Evolutionary conservation across 2,329 filamentous ascomycete species (phyloP).

Genomic region (Dryadomyces quercus-mongolicae): DNA sequence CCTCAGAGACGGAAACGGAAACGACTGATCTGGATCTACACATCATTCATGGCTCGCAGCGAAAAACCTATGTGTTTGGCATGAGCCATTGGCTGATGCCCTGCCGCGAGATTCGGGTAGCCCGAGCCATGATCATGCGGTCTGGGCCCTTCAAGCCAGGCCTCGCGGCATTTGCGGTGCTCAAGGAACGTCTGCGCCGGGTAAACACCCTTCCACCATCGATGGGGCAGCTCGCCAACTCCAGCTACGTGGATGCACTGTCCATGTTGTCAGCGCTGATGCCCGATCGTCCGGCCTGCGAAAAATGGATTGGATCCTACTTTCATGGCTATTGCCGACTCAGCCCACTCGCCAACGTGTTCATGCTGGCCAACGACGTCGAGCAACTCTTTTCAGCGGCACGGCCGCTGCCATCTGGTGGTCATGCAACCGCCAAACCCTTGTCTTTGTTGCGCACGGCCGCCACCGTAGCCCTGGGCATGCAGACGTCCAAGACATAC

Average conservation of each 20-base stretch:
- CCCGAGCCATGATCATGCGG: conserved; percentile 2
- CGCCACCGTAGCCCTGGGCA: conserved; percentile 2
- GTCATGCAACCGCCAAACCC: background rate
- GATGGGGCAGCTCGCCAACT: background rate
- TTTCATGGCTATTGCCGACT: conserved; percentile 4
- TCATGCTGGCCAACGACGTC: background rate
- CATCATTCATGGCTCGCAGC: background rate
- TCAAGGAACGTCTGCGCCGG: conserved; percentile 3
- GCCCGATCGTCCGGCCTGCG: conserved; percentile 2
- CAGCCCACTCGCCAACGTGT: conserved; percentile 1
- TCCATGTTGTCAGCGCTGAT: background rate
- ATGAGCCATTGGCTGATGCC: conserved; percentile 8
- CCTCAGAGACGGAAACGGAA: no score
- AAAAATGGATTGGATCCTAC: conserved; percentile 4
- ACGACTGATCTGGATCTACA: background rate
- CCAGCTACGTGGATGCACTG: background rate
- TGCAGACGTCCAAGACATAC: conserved; percentile 5
- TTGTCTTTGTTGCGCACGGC: conserved; percentile 4
- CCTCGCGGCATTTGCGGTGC: background rate
- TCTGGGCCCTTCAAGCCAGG: background rate
- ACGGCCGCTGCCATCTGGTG: background rate
- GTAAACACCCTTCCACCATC: background rate
- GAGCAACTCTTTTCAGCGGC: conserved; percentile 1
- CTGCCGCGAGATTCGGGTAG: conserved; percentile 5
- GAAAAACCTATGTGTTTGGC: background rate